Conservation (phyloP, 768 basidiomycete species). For the Russula griseocarnosa region DNA sequence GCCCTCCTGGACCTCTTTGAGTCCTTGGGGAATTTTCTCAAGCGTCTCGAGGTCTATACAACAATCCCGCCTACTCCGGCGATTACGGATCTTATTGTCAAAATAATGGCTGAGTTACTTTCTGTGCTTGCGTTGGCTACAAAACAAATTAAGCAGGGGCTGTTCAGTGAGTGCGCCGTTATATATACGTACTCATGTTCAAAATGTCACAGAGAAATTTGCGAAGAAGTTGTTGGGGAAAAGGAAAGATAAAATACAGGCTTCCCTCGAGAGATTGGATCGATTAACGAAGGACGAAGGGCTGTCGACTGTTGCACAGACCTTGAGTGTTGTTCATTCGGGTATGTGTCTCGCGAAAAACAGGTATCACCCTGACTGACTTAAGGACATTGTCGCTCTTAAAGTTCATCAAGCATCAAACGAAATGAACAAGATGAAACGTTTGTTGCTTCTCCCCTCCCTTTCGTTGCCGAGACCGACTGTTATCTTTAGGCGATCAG, state of each 20-base stretch:
- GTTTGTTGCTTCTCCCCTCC: background rate
- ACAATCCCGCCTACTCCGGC: background rate
- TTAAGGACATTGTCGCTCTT: background rate
- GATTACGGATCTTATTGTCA: background rate
- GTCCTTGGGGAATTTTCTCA: background rate
- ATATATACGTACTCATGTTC: background rate
- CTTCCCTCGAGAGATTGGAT: background rate
- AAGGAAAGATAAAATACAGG: background rate
- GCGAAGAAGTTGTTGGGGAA: background rate
- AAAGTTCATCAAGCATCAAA: background rate
- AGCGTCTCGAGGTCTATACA: background rate
- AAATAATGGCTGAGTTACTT: background rate
- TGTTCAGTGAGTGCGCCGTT: background rate
- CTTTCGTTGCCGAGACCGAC: background rate
- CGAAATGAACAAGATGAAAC: conserved; percentile 1
- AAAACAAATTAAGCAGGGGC: background rate
- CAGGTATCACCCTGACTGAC: background rate
- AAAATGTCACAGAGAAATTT: background rate
- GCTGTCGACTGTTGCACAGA: background rate
- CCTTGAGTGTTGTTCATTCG: background rate
- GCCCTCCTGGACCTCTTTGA: background rate
- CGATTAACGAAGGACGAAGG: background rate
- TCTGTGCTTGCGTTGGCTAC: background rate
- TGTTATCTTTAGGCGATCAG: background rate
- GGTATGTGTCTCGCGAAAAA: background rate